phyloP scores from a whole-genome alignment of 345 rosid species.

The Euphorbia pulcherrima region DNA sequence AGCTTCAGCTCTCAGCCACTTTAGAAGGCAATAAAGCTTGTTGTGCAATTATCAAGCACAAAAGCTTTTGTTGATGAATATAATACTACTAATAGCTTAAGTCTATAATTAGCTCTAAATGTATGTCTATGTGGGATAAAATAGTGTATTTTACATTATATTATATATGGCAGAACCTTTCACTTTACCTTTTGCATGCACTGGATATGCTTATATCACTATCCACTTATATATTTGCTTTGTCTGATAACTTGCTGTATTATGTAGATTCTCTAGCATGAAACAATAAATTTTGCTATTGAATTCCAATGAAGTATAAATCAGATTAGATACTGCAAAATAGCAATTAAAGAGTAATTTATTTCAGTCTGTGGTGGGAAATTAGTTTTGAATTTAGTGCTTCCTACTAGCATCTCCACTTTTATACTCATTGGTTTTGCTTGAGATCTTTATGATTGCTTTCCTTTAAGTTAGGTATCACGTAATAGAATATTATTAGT shows the following conservation, averaged over 20 bases:
- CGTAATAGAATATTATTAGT: no score
- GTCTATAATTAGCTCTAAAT: slow-evolving; percentile 7
- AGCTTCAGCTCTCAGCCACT: slow-evolving; percentile 8
- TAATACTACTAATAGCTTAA: background rate
- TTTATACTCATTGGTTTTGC: slow-evolving; percentile 13
- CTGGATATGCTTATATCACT: slow-evolving; percentile 22
- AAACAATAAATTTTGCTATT: background rate
- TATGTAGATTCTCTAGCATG: slow-evolving; percentile 1
- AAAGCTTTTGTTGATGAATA: background rate
- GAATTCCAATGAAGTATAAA: background rate
- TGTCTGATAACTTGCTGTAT: slow-evolving; percentile 8
- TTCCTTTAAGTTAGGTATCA: slow-evolving; percentile 10
- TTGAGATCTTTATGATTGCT: slow-evolving; percentile 4
- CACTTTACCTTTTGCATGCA: slow-evolving; percentile 3
- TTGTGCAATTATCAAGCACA: slow-evolving; percentile 7
- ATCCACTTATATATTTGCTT: slow-evolving; percentile 20
- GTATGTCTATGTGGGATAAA: slow-evolving; percentile 12
- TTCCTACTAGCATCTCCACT: background rate
- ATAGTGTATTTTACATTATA: slow-evolving; percentile 6
- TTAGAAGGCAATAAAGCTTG: slow-evolving; percentile 5
- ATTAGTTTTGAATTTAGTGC: slow-evolving; percentile 2
- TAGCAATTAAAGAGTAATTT: background rate
- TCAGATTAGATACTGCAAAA: background rate
- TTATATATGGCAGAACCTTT: slow-evolving; percentile 11
- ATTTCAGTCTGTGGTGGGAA: slow-evolving; percentile 2